These are phyloP conservation scores for Planoprotostelium fungivorum DNA, from an alignment of 78 protist genomes.

Conservation along the genomic window DNA sequence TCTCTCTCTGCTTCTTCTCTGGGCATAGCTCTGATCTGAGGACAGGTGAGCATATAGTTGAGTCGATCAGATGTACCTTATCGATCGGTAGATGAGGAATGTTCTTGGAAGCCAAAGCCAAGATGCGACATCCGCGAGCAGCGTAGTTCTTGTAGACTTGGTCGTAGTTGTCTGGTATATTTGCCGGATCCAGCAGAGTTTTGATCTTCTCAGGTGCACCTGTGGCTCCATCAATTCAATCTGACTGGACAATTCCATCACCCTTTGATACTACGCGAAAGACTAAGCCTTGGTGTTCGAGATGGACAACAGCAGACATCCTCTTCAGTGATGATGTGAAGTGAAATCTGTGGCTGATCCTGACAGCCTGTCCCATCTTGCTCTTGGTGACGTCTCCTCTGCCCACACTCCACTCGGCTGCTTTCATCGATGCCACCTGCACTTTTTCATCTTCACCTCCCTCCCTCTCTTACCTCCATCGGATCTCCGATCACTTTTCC, in stretches of 20 bases:
- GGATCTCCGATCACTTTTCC: slow-evolving; percentile 93
- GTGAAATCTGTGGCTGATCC: slow-evolving; percentile 72
- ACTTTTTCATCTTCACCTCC: not conserved
- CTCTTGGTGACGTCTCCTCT: slow-evolving; percentile 13
- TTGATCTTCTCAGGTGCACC: slow-evolving; percentile 93
- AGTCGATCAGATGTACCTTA: not conserved
- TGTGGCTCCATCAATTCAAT: slow-evolving; percentile 47
- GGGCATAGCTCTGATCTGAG: slow-evolving; percentile 15
- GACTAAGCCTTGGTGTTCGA: not conserved
- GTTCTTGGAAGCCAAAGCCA: slow-evolving; percentile 77
- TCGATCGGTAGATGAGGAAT: not conserved
- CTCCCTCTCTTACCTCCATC: slow-evolving; percentile 67
- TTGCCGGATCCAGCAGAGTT: not conserved
- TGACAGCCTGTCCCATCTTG: slow-evolving; percentile 17
- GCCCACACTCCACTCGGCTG: slow-evolving; percentile 62
- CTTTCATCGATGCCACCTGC: slow-evolving; percentile 73
- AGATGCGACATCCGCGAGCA: slow-evolving; percentile 78
- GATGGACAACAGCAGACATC: slow-evolving; percentile 78
- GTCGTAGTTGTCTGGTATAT: slow-evolving; percentile 57
- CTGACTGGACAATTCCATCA: not conserved
- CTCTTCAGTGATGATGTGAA: slow-evolving; percentile 85
- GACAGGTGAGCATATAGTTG: not conserved
- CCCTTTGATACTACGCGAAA: not conserved
- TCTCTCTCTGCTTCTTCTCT: slow-evolving; percentile 70
- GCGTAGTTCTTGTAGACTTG: slow-evolving; percentile 4